Evolutionary conservation across 129 eudicot genomes (phyloP), one percentile per base, ranked within the genome.

Genomic region (Escallonia herrerae): DNA sequence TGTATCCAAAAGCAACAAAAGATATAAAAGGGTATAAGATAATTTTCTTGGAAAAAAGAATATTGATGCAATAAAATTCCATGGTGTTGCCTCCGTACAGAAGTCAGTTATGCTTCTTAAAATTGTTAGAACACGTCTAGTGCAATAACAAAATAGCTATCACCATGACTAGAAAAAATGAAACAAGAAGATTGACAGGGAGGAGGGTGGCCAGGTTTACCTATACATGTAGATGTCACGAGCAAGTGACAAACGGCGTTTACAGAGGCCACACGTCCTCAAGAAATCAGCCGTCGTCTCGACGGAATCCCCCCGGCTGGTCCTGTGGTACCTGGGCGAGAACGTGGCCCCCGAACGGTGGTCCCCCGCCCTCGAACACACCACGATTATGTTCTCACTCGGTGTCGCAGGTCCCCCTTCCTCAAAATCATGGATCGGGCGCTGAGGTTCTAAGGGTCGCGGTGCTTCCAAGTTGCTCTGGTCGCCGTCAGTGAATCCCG

Each of bases 171-270:
- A 22, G 33, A 22, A 22, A 22, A 22, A 22, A 22, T 22, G 33
- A 22, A 22, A 22, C 33, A 22, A 22, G 1, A 22, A 22, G 33
- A 22, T 22, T 22, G 33, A 22, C 33, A 22, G 46, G 5, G 57
- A n/a, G 5, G 42, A 47, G 13, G 56, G 48, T 4, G 53, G 39
- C 8, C 7, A 22, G 33, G 33, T 0, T 22, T 45, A 74, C 79
- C 73, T 74, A 40, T 74, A 74, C 79, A 74, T 74, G 43, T 74
- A 74, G 51, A 74, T 74, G 44, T 74, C 79, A 51, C 73, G 73
- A 14, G 68, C 73, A 13, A 57, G 68, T 3, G 69, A 3, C 56
- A 74, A 43, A 43, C 73, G 73, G 37, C 63, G 79, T 43, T 60
- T 60, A 46, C 79, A 74, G 14, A 66, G 79, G 40, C 68, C 63